Evolutionary conservation across 2,329 filamentous ascomycete species (phyloP).

Genomic region (Pyrenochaeta sp.): DNA sequence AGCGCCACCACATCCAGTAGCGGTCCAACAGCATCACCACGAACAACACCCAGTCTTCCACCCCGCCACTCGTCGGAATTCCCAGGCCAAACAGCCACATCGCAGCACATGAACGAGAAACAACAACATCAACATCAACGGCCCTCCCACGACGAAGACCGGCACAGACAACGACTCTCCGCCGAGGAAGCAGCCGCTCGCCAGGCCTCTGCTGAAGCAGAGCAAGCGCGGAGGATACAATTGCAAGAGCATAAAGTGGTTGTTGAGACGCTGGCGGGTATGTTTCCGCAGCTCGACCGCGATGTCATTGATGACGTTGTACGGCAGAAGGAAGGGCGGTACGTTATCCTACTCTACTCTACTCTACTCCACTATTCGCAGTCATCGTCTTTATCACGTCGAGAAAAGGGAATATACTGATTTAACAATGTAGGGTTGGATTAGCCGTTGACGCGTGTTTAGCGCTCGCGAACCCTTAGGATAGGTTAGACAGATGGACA

Average conservation of each 20-base stretch:
- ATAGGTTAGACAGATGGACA: no score
- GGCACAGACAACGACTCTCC: slow-evolving; percentile 57
- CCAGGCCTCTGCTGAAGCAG: slow-evolving; percentile 88
- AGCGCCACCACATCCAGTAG: slow-evolving; percentile 17
- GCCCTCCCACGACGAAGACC: slow-evolving; percentile 38
- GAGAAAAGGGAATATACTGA: neutral
- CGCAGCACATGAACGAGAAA: slow-evolving; percentile 18
- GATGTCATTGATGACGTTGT: slow-evolving; percentile 98
- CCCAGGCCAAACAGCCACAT: slow-evolving; percentile 9
- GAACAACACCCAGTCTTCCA: slow-evolving; percentile 57
- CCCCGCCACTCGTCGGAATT: slow-evolving; percentile 52
- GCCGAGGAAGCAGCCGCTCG: slow-evolving; percentile 89
- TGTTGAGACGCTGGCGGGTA: slow-evolving; percentile 91
- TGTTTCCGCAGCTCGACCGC: slow-evolving; percentile 95
- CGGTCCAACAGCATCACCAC: slow-evolving; percentile 40
- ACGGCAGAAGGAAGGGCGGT: slow-evolving; percentile 93
- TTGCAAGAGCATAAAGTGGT: slow-evolving; percentile 87
- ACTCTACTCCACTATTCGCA: neutral
- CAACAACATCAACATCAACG: slow-evolving; percentile 1
- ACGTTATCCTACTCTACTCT: slow-evolving; percentile 50
- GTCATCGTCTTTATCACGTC: no score
- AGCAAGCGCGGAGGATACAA: slow-evolving; percentile 84
- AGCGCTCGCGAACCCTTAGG: slow-evolving; percentile 22
- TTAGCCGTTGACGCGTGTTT: slow-evolving; percentile 24
- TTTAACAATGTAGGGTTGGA: slow-evolving; percentile 11